A percentile compares a stretch with the other conserved stretches of the same genome.
Evolutionary conservation across 2,329 filamentous ascomycete species (phyloP).

Genomic region (Akanthomyces uredinophilus): DNA sequence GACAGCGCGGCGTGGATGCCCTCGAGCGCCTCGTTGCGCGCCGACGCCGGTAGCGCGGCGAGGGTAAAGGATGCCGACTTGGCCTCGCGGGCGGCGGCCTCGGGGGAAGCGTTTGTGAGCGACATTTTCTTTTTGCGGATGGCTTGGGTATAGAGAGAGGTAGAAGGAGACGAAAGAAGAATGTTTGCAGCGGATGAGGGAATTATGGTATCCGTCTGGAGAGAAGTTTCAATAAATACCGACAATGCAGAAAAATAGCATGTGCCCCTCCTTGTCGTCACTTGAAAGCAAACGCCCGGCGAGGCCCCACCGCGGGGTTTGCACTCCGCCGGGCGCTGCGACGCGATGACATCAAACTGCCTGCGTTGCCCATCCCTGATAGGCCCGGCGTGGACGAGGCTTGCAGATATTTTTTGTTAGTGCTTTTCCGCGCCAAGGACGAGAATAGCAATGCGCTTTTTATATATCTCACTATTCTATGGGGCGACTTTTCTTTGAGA

Average conservation of each 20-base stretch:
- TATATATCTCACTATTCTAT: background rate
- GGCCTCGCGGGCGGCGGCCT: conserved; percentile 71
- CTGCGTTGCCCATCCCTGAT: background rate
- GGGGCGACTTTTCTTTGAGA: background rate
- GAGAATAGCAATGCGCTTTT: background rate
- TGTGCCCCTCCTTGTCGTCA: conserved; percentile 5
- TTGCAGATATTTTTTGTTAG: conserved; percentile 9
- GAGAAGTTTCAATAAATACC: background rate
- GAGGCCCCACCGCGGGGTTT: conserved; percentile 13
- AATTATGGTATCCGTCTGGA: background rate
- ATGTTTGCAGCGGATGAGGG: background rate
- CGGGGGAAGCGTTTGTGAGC: conserved; percentile 76
- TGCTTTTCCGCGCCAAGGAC: background rate
- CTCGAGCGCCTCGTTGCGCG: conserved; percentile 79
- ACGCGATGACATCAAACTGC: conserved; percentile 12
- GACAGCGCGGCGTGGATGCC: conserved; percentile 75
- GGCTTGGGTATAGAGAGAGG: background rate
- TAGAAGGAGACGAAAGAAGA: no score
- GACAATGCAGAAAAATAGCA: background rate
- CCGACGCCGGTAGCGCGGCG: conserved; percentile 68
- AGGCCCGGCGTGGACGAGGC: conserved; percentile 1
- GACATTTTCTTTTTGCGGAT: conserved; percentile 72
- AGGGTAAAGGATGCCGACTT: conserved; percentile 78
- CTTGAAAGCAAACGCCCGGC: background rate
- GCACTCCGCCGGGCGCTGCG: conserved; percentile 4